Conservation (phyloP, 768 basidiomycete genomes). For the Mycena rosella region DNA sequence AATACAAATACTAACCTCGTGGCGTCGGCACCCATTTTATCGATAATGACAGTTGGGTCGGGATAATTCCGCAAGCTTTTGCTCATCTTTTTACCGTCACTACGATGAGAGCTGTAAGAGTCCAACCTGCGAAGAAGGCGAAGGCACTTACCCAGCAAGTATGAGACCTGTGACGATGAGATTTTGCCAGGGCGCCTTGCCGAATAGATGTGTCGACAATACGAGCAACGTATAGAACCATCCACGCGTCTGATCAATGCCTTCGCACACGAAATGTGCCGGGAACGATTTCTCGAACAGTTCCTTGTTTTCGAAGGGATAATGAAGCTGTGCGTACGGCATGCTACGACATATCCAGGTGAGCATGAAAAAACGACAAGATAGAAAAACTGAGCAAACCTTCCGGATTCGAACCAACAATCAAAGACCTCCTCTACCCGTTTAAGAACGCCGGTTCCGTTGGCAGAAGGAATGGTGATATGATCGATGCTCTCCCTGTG, state of each 20-base stretch:
- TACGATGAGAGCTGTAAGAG: slow-evolving; percentile 43
- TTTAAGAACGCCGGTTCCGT: slow-evolving; percentile 87
- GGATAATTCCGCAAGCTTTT: slow-evolving; percentile 98
- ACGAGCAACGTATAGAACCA: slow-evolving; percentile 99
- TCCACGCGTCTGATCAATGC: slow-evolving; percentile 98
- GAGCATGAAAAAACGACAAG: neutral
- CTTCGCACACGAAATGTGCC: slow-evolving; percentile 97
- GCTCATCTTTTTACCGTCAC: slow-evolving; percentile 99
- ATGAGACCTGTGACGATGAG: slow-evolving; percentile 96
- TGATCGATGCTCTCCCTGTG: slow-evolving; percentile 96
- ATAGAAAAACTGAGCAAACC: slow-evolving; percentile 63
- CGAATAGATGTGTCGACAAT: slow-evolving; percentile 95
- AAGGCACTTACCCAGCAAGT: slow-evolving; percentile 82
- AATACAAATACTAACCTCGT: slow-evolving; percentile 77
- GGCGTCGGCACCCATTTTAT: slow-evolving; percentile 95
- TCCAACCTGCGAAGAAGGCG: neutral
- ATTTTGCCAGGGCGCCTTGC: slow-evolving; percentile 97
- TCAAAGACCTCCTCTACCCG: slow-evolving; percentile 99
- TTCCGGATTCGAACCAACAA: slow-evolving; percentile 99
- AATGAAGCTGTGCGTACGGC: slow-evolving; percentile 98
- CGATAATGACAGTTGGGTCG: slow-evolving; percentile 91
- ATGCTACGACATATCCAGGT: slow-evolving; percentile 69
- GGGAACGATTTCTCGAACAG: slow-evolving; percentile 89
- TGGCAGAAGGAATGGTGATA: slow-evolving; percentile 93
- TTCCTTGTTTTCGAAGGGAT: slow-evolving; percentile 97